These are phyloP conservation scores for Zygoascus bituminiphila DNA, from an alignment of 805 yeast genomes.

Conservation along the genomic window DNA sequence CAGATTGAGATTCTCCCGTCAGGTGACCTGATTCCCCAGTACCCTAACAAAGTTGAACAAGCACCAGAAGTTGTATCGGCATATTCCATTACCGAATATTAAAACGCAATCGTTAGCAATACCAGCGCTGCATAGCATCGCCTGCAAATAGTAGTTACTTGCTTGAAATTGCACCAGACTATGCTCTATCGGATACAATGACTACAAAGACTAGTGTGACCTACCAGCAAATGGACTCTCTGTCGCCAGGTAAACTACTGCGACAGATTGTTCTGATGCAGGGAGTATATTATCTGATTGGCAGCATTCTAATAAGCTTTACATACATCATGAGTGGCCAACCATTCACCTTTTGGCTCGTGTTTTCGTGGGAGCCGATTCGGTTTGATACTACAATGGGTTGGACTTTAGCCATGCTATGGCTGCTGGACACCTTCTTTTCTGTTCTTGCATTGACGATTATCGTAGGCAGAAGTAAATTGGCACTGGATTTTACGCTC, in stretches of 20 bases:
- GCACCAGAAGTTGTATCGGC: too few species aligned
- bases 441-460: slow-evolving; percentile 79
- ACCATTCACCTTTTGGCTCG: slow-evolving; percentile 56
- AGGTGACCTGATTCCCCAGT: too few species aligned
- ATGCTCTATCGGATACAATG: neutral
- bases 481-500: slow-evolving; percentile 95
- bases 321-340: slow-evolving; percentile 66
- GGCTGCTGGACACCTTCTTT: slow-evolving; percentile 77
- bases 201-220: neutral
- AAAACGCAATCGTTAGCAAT: too few species aligned
- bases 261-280: slow-evolving; percentile 75
- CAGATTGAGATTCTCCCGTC: too few species aligned
- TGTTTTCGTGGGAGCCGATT: slow-evolving; percentile 73
- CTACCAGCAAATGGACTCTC: slow-evolving; percentile 29
- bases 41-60: too few species aligned
- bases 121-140: too few species aligned
- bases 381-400: slow-evolving; percentile 75
- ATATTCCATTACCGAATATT: too few species aligned
- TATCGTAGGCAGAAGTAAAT: slow-evolving; percentile 83
- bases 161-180: too few species aligned
- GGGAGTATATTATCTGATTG: slow-evolving; percentile 67
- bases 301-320: slow-evolving; percentile 54
- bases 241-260: slow-evolving; percentile 52
- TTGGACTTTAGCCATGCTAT: slow-evolving; percentile 57
- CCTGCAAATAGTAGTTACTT: too few species aligned